Evolutionary conservation across 2,329 filamentous ascomycete genomes (phyloP).

Genomic region (Bipolaris bicolor): DNA sequence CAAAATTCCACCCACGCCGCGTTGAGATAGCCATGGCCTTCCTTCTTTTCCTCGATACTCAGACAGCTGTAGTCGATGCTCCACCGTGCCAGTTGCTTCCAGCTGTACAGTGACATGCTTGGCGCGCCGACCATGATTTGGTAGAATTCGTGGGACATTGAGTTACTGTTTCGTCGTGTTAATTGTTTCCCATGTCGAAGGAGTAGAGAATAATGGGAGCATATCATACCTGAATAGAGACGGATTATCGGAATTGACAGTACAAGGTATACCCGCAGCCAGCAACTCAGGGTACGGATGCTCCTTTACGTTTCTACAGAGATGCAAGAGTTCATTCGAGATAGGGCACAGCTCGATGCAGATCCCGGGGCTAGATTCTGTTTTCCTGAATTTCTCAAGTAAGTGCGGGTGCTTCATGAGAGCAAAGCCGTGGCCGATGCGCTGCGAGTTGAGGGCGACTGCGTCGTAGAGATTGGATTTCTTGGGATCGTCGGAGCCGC

Average conservation of each 20-base stretch:
- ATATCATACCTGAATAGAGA: conserved; percentile 65
- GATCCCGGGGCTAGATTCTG: conserved; percentile 47
- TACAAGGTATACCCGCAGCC: conserved; percentile 75
- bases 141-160: conserved; percentile 77
- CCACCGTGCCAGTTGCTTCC: conserved; percentile 66
- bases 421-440: conserved; percentile 77
- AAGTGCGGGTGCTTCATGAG: conserved; percentile 67
- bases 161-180: conserved; percentile 58
- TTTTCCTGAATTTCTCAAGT: conserved; percentile 66
- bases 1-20: conserved; percentile 66
- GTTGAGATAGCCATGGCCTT: conserved; percentile 57
- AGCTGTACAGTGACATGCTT: conserved; percentile 71
- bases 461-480: conserved; percentile 72
- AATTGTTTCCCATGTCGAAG: too few species aligned
- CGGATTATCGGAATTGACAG: conserved; percentile 76
- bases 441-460: conserved; percentile 67
- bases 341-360: conserved; percentile 80
- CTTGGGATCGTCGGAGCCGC: conserved; percentile 62
- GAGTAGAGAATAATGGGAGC: too few species aligned
- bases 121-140: conserved; percentile 73
- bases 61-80: conserved; percentile 56
- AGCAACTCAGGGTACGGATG: conserved; percentile 72
- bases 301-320: conserved; percentile 68
- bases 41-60: conserved; percentile 45
- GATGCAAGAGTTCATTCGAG: conserved; percentile 75